Conservation (phyloP, 225 moss, liverwort and hornwort species). For the Ulota crispa region DNA sequence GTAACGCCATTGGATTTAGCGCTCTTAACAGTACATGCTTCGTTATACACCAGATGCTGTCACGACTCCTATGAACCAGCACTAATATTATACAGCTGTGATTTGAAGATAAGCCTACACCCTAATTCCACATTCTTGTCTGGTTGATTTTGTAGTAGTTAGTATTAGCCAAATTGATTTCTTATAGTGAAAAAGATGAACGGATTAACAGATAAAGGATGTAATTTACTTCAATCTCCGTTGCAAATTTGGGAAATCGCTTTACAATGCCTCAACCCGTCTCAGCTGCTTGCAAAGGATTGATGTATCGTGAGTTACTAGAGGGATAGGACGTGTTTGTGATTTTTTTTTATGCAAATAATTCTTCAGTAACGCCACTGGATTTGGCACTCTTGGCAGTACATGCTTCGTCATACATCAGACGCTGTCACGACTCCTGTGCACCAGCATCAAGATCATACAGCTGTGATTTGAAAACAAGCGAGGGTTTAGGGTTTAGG, state of each 20-base stretch:
- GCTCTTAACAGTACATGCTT: not conserved
- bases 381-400: not conserved
- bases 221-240: not conserved
- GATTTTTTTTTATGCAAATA: not conserved
- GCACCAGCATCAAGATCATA: not conserved
- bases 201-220: not conserved
- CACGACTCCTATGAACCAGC: not conserved
- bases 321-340: not conserved
- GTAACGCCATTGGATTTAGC: not conserved
- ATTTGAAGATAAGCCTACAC: not conserved
- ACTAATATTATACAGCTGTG: not conserved
- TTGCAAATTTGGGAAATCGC: not conserved
- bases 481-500: not conserved
- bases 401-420: not conserved
- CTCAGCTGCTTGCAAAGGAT: not conserved
- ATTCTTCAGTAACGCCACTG: not conserved
- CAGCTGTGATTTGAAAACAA: not conserved
- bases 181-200: not conserved
- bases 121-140: slow-evolving; percentile 15
- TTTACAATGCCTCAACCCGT: not conserved
- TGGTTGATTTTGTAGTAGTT: not conserved
- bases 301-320: not conserved
- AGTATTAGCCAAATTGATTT: not conserved
- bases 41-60: not conserved
- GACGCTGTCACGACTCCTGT: not conserved